These are phyloP conservation scores for Vigna nakashimae DNA, from an alignment of 306 rosid species.

Conservation along the genomic window DNA sequence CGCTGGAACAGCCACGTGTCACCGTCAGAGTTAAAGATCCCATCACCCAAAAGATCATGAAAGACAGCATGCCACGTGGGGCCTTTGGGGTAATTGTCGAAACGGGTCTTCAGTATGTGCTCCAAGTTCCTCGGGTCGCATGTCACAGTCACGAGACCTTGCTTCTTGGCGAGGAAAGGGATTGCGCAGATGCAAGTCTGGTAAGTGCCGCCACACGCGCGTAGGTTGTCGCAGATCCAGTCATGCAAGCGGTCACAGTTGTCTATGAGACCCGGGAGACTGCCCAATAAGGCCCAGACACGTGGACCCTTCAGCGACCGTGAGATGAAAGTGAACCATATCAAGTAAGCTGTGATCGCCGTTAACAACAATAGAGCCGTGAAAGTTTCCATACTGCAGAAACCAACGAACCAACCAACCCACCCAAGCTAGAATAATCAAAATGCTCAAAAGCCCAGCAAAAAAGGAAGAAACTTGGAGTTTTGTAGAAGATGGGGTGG, in stretches of 20 bases:
- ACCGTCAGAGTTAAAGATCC: conserved; percentile 91
- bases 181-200: conserved; percentile 97
- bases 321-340: conserved; percentile 91
- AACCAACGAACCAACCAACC: background rate
- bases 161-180: conserved; percentile 79
- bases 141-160: conserved; percentile 99
- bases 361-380: conserved; percentile 69
- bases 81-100: conserved; percentile 91
- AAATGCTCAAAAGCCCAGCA: conserved; percentile 31
- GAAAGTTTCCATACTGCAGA: conserved; percentile 67
- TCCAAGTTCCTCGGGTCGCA: conserved; percentile 91
- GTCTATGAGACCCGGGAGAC: conserved; percentile 81
- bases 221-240: conserved; percentile 93
- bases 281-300: conserved; percentile 92
- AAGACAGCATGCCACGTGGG: conserved; percentile 96
- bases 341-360: conserved; percentile 74
- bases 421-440: conserved; percentile 14
- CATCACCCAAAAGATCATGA: conserved; percentile 86
- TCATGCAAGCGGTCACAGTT: conserved; percentile 91
- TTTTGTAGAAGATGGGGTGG: background rate
- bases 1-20: conserved; percentile 96
- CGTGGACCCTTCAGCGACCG: conserved; percentile 87
- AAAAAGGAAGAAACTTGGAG: conserved; percentile 6
- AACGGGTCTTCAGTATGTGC: conserved; percentile 84
- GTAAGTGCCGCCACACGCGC: conserved; percentile 96